Conservation (phyloP, 164 flowering plant species). For the Taxillus chinensis region DNA sequence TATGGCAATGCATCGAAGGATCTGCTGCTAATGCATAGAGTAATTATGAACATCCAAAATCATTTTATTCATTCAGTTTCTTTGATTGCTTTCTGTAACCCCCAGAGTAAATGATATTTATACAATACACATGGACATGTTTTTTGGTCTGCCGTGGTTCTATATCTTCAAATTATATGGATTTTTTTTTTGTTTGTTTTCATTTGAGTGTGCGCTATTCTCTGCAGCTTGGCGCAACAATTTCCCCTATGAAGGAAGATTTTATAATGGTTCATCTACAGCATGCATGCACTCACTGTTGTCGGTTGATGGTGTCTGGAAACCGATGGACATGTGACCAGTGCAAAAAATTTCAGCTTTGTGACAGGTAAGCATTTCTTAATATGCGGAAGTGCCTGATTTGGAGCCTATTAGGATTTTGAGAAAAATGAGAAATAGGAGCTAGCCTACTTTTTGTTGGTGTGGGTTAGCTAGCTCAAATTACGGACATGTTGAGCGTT, state of each 20-base stretch:
- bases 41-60: constrained; percentile 3
- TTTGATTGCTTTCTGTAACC: too few relatives aligned
- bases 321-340: constrained; percentile 33
- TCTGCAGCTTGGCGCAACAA: constrained; percentile 34
- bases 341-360: constrained; percentile 45
- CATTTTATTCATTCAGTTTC: too few relatives aligned
- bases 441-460: neutral
- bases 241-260: constrained; percentile 36
- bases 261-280: constrained; percentile 48
- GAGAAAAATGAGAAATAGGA: neutral
- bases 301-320: constrained; percentile 31
- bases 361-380: constrained; percentile 34
- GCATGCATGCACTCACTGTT: constrained; percentile 33
- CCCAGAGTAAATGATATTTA: too few relatives aligned
- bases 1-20: constrained; percentile 24
- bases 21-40: constrained; percentile 38
- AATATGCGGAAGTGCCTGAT: neutral
- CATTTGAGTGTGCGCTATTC: neutral
- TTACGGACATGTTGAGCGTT: neutral
- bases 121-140: too few relatives aligned
- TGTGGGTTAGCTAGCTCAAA: neutral
- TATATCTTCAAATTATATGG: too few relatives aligned
- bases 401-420: neutral
- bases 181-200: too few relatives aligned
- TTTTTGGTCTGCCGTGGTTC: too few relatives aligned